Evolutionary conservation across 768 basidiomycete species (phyloP).

Genomic region (Pilatotrama ljubarskyi): DNA sequence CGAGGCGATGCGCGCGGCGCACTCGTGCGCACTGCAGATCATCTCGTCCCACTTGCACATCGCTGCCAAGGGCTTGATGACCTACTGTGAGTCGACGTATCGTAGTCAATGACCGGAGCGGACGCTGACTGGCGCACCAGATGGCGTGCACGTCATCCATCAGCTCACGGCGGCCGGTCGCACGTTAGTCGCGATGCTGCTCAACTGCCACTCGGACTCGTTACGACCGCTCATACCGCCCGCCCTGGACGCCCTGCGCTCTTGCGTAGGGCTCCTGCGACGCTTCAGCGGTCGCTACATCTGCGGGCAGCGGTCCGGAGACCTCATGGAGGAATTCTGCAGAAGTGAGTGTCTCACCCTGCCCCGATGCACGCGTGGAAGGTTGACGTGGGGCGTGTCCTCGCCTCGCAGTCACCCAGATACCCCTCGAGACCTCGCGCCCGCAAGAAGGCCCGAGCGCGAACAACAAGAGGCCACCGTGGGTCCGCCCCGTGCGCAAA

Average conservation of each 20-base stretch:
- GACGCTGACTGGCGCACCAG: conserved; percentile 40
- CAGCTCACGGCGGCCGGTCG: conserved; percentile 93
- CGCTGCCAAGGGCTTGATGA: conserved; percentile 89
- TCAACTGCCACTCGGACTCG: conserved; percentile 83
- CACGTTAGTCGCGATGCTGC: conserved; percentile 82
- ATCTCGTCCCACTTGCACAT: conserved; percentile 82
- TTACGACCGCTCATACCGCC: conserved; percentile 77
- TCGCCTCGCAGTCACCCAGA: conserved; percentile 64
- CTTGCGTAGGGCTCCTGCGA: conserved; percentile 83
- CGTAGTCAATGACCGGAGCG: not conserved
- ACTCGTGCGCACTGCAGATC: conserved; percentile 78
- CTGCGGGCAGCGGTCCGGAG: conserved; percentile 87
- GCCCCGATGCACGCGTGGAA: too few species aligned
- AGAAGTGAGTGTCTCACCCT: conserved; percentile 64
- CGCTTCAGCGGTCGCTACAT: conserved; percentile 91
- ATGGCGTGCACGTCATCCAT: conserved; percentile 94
- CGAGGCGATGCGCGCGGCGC: conserved; percentile 76
- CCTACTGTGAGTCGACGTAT: conserved; percentile 72
- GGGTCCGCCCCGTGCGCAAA: conserved; percentile 87
- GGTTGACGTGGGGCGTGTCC: not conserved
- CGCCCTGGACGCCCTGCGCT: conserved; percentile 81
- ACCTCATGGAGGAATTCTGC: conserved; percentile 95
- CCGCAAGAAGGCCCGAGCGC: conserved; percentile 51
- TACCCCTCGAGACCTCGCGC: conserved; percentile 70
- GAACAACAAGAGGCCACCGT: conserved; percentile 64